Conservation (phyloP, 257 asterid genomes). For the Solanum tarijense region DNA sequence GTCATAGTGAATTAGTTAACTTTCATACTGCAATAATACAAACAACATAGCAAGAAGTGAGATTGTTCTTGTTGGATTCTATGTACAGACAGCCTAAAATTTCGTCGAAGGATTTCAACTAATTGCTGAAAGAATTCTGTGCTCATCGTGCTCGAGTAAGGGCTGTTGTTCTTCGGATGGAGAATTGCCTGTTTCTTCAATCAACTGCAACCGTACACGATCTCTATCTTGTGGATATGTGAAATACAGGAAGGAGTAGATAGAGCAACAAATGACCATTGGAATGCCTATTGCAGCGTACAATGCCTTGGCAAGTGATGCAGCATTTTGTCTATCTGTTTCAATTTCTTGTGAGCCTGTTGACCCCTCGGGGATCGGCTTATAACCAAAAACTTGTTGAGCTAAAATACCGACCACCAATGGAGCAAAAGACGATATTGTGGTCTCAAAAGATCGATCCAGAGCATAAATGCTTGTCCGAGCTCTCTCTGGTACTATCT, state of each 20-base stretch:
- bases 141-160: not conserved
- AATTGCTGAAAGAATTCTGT: conserved; percentile 24
- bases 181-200: not conserved
- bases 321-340: conserved; percentile 53
- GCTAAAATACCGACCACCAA: conserved; percentile 49
- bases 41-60: not conserved
- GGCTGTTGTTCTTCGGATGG: not conserved
- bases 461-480: conserved; percentile 10
- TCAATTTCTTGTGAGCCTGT: not conserved
- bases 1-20: too few species aligned
- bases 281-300: conserved; percentile 79
- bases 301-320: conserved; percentile 83
- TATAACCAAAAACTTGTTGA: conserved; percentile 63
- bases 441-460: conserved; percentile 34
- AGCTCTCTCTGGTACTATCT: conserved; percentile 5
- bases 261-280: conserved; percentile 41
- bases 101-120: not conserved
- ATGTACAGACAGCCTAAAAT: not conserved
- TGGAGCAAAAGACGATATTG: conserved; percentile 79
- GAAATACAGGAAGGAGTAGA: conserved; percentile 24
- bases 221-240: conserved; percentile 20
- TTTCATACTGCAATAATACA: not conserved
- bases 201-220: conserved; percentile 44
- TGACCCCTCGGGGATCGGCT: conserved; percentile 27
- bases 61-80: not conserved